Conservation (phyloP, 2,329 filamentous ascomycete genomes). For the Fusarium pseudocircinatum region DNA sequence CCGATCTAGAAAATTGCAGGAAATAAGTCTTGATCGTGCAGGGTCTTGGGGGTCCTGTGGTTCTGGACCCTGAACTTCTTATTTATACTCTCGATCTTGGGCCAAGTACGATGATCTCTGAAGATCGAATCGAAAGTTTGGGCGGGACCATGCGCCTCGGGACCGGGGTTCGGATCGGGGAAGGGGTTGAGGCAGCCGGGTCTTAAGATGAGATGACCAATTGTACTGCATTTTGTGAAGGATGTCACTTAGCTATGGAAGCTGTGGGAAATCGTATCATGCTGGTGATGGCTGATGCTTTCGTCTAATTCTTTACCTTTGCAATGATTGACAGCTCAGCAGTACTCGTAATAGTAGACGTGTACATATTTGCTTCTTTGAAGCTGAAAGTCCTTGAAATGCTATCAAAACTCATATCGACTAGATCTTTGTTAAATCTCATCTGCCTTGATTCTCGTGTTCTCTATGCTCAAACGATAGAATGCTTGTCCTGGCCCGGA, state of each 20-base stretch:
- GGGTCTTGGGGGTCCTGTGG: background rate
- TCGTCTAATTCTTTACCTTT: background rate
- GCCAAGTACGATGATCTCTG: conserved; percentile 15
- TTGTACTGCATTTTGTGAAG: background rate
- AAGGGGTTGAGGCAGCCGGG: conserved; percentile 7
- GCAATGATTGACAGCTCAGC: background rate
- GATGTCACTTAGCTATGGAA: background rate
- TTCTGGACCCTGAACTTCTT: conserved; percentile 21
- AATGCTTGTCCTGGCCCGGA: conserved; percentile 8
- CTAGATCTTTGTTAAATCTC: background rate
- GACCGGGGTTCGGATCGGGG: conserved; percentile 2
- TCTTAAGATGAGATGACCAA: background rate
- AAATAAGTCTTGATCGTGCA: conserved; percentile 5
- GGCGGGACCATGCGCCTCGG: conserved; percentile 2
- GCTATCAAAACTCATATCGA: background rate
- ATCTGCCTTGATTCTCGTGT: background rate
- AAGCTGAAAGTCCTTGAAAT: background rate
- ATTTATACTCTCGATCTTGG: conserved; percentile 18
- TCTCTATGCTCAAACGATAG: background rate
- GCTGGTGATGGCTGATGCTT: background rate
- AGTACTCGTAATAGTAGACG: background rate
- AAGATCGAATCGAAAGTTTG: conserved; percentile 19
- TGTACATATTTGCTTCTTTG: conserved; percentile 5
- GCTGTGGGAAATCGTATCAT: conserved; percentile 7
- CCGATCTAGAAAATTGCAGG: conserved; percentile 4